Conservation (phyloP, 208 protist genomes). For the Acanthamoeba royreba region DNA sequence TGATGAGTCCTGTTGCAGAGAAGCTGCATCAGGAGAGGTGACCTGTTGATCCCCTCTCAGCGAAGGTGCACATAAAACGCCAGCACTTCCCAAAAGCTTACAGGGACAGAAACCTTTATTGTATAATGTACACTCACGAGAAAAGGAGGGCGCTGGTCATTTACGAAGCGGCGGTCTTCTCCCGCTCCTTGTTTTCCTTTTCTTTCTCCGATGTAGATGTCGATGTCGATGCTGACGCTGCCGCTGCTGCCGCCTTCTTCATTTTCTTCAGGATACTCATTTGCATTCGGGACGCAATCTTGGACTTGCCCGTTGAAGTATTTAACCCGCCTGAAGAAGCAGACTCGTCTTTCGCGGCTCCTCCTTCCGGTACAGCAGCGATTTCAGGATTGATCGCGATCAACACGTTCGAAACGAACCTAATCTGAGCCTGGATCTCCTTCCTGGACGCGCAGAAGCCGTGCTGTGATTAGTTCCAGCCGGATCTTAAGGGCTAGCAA, state of each 20-base stretch:
- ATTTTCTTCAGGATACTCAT: neutral
- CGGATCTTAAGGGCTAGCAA: neutral
- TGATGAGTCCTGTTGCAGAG: too few species aligned
- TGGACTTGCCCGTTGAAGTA: neutral
- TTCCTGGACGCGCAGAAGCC: neutral
- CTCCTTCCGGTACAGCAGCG: neutral
- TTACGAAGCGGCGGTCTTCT: too few species aligned
- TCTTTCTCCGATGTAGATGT: too few species aligned
- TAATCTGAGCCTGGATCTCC: neutral
- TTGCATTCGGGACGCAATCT: neutral
- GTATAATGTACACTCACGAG: too few species aligned
- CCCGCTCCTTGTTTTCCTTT: too few species aligned
- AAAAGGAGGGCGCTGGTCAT: too few species aligned
- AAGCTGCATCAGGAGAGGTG: too few species aligned
- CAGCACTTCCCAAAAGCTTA: too few species aligned
- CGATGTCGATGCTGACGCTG: too few species aligned
- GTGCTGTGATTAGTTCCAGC: neutral
- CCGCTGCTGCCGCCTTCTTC: neutral
- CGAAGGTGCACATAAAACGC: too few species aligned
- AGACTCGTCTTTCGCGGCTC: neutral
- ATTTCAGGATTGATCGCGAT: neutral
- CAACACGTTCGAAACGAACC: neutral
- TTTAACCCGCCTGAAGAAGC: neutral
- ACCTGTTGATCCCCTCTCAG: too few species aligned
- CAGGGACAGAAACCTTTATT: too few species aligned